Conservation (phyloP, 2,329 filamentous ascomycete genomes). For the Diaporthe velutina region DNA sequence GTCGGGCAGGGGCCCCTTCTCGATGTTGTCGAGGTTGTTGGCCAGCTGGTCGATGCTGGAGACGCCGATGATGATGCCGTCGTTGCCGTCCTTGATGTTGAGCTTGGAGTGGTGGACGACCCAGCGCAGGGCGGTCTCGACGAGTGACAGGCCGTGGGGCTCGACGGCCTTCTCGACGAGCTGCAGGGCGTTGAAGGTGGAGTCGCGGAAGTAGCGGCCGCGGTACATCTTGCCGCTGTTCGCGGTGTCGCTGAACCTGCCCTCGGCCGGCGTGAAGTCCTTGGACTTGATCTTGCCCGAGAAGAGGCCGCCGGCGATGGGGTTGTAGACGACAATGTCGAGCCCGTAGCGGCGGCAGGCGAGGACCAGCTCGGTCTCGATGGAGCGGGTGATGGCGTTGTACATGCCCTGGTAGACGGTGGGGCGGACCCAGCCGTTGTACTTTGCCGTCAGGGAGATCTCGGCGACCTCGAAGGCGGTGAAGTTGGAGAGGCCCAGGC, state of each 20-base stretch:
- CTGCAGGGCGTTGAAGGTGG: slow-evolving; percentile 72
- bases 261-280: slow-evolving; percentile 72
- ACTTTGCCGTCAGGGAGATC: slow-evolving; percentile 82
- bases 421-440: slow-evolving; percentile 84
- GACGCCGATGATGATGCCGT: slow-evolving; percentile 72
- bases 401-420: slow-evolving; percentile 87
- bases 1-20: slow-evolving; percentile 80
- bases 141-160: slow-evolving; percentile 76
- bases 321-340: slow-evolving; percentile 86
- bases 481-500: slow-evolving; percentile 85
- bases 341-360: slow-evolving; percentile 82
- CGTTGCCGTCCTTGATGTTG: slow-evolving; percentile 64
- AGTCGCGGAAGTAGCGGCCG: slow-evolving; percentile 78
- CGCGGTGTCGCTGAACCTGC: slow-evolving; percentile 75
- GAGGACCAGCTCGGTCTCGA: slow-evolving; percentile 81
- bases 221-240: slow-evolving; percentile 70
- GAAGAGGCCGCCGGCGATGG: slow-evolving; percentile 83
- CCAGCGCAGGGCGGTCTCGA: slow-evolving; percentile 83
- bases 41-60: slow-evolving; percentile 70
- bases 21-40: slow-evolving; percentile 68
- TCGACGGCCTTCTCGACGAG: slow-evolving; percentile 76
- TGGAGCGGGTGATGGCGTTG: slow-evolving; percentile 81
- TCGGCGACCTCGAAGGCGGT: slow-evolving; percentile 91
- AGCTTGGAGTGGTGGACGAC: slow-evolving; percentile 76
- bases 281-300: slow-evolving; percentile 81